A percentile compares a stretch with the other conserved stretches of the same genome.
Evolutionary conservation across 495 filamentous ascomycete genomes (phyloP).

Genomic region (Bacidia gigantensis): DNA sequence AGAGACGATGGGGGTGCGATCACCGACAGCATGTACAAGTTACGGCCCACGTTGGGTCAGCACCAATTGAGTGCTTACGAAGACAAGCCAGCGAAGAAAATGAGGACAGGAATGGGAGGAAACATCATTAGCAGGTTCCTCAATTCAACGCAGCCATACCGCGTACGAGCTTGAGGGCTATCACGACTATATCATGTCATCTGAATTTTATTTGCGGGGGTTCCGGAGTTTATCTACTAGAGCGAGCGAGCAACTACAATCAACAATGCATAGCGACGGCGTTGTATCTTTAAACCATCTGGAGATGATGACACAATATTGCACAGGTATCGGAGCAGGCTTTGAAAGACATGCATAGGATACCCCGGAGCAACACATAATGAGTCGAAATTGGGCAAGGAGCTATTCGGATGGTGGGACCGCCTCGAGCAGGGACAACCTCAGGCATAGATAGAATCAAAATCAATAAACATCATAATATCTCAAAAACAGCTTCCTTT

Average conservation of each 20-base stretch:
- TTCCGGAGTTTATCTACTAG: too few species aligned
- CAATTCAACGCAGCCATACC: slow-evolving; percentile 12
- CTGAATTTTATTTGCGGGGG: too few species aligned
- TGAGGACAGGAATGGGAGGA: slow-evolving; percentile 15
- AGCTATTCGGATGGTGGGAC: neutral
- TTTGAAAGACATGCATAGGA: neutral
- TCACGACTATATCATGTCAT: neutral
- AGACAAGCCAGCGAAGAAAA: slow-evolving; percentile 19
- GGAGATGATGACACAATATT: neutral
- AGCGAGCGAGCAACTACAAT: neutral
- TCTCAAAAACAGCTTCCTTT: neutral
- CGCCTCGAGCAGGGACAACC: neutral
- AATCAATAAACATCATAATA: neutral
- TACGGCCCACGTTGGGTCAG: slow-evolving; percentile 12
- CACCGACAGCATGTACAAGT: slow-evolving; percentile 13
- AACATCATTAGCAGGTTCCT: slow-evolving; percentile 19
- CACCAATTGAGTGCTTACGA: slow-evolving; percentile 15
- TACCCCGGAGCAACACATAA: neutral
- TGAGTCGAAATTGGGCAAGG: neutral
- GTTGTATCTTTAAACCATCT: neutral
- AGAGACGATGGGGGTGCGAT: slow-evolving; percentile 11
- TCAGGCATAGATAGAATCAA: neutral
- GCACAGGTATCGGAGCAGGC: neutral
- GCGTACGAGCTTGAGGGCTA: neutral
- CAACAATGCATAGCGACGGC: neutral